Evolutionary conservation across 305 asterid genomes (phyloP), one percentile per base, ranked within the genome.

Genomic region (Fraxinus angustifolia): DNA sequence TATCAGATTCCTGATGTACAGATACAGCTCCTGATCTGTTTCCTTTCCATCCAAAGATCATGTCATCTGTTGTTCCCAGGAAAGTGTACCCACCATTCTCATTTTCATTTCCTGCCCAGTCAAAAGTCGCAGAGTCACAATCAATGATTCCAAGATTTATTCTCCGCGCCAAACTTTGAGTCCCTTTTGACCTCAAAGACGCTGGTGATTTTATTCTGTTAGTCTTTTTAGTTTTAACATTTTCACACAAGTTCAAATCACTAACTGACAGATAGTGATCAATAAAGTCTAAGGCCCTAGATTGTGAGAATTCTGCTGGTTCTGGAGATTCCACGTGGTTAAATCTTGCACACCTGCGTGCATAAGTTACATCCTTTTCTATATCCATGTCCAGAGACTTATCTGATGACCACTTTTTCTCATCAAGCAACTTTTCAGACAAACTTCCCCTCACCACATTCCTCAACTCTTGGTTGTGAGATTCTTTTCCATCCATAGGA

Each of bases 241-340:
- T 85, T 77, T 81, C 84, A 73, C 42, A 38, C 26, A 86, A 81
- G 78, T 84, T 83, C 40, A 86, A 83, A 82, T 86, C 86, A 85
- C 80, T 87, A 76, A 67, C 81, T 75, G 93, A 89, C 40, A 95
- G 89, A 85, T 88, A 95, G 65, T 78, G 91, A 82, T 95, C 93
- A 3, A 95, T 91, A 82, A 93, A 93, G 6, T 84, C 88, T 78
- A 92, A 85, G 84, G 94, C 97, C 75, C 86, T 82, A 80, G 82
- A 85, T 62, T 84, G 88, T 70, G 92, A 87, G 26, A 77, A 79
- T 71, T 86, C 94, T 82, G 74, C 84, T 80, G 89, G 87, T 79
- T 83, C 95, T 71, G 87, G 89, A 86, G 90, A 88, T 80, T 85
- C 88, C 33, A 48, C 8, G 72, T 78, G 74, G 50, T 76, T 88